phyloP scores from a whole-genome alignment of 202 grass and related monocot species.

The Setaria viridis region DNA sequence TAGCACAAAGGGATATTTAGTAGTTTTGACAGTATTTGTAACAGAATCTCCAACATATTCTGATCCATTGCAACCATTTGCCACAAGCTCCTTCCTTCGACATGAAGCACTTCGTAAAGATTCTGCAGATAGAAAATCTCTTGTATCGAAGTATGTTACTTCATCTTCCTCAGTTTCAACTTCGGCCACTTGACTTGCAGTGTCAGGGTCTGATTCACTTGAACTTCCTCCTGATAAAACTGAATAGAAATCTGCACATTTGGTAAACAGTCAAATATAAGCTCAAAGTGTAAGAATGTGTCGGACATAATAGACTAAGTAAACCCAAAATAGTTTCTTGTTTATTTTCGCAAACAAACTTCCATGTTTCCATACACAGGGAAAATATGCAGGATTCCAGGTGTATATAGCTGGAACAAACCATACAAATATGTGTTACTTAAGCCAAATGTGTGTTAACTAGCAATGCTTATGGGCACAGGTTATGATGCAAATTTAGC shows the following conservation, averaged over 20 bases:
- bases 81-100: constrained; percentile 68
- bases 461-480: neutral
- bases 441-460: neutral
- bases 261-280: constrained; percentile 29
- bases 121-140: constrained; percentile 79
- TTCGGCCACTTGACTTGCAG: constrained; percentile 82
- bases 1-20: constrained; percentile 67
- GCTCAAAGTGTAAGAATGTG: neutral
- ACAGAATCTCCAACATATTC: constrained; percentile 54
- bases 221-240: constrained; percentile 88
- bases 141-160: constrained; percentile 90
- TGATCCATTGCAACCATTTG: constrained; percentile 56
- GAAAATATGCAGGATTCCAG: neutral
- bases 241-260: constrained; percentile 91
- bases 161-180: constrained; percentile 88
- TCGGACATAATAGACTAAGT: neutral
- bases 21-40: constrained; percentile 48
- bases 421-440: neutral
- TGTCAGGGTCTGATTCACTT: constrained; percentile 91
- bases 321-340: neutral
- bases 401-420: constrained; percentile 6
- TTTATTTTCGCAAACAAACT: constrained; percentile 10
- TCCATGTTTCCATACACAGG: neutral
- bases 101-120: constrained; percentile 85
- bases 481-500: neutral